Evolutionary conservation across 2,329 filamentous ascomycete species (phyloP).

Genomic region (Penicillium hordei): DNA sequence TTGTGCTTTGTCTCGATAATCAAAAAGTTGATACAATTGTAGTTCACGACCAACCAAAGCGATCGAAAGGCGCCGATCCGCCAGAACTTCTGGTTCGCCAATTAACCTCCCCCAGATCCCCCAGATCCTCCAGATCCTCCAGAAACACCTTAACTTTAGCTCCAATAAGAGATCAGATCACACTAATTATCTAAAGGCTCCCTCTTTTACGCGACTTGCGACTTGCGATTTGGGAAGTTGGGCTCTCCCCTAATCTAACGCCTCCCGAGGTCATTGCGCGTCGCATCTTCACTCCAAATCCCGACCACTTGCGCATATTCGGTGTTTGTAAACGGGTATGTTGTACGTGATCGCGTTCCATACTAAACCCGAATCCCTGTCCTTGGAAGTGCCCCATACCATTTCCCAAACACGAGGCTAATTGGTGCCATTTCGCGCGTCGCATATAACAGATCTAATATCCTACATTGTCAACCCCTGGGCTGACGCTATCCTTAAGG

Average conservation of each 20-base stretch:
- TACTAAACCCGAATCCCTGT: constrained; percentile 15
- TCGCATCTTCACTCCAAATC: constrained; percentile 26
- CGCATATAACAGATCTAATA: constrained; percentile 25
- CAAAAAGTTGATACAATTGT: background rate
- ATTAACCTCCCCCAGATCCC: constrained; percentile 35
- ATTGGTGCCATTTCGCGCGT: constrained; percentile 28
- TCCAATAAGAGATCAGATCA: constrained; percentile 26
- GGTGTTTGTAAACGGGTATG: constrained; percentile 28
- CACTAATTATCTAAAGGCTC: constrained; percentile 7
- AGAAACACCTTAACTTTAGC: constrained; percentile 9
- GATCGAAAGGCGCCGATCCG: constrained; percentile 21
- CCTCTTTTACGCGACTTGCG: constrained; percentile 4
- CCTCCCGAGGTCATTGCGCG: constrained; percentile 20
- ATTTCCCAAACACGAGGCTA: constrained; percentile 18
- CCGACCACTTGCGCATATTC: constrained; percentile 15
- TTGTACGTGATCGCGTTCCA: constrained; percentile 17
- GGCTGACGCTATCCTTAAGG: constrained; percentile 30
- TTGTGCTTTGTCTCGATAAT: background rate
- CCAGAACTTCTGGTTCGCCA: constrained; percentile 40
- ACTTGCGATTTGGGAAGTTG: constrained; percentile 20
- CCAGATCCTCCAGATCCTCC: constrained; percentile 27
- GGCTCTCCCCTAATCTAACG: constrained; percentile 27
- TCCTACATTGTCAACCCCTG: constrained; percentile 33
- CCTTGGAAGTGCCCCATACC: constrained; percentile 2
- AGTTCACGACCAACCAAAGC: constrained; percentile 6